Evolutionary conservation across 179 eudicot species (phyloP).

Genomic region (Camellia oleifera): DNA sequence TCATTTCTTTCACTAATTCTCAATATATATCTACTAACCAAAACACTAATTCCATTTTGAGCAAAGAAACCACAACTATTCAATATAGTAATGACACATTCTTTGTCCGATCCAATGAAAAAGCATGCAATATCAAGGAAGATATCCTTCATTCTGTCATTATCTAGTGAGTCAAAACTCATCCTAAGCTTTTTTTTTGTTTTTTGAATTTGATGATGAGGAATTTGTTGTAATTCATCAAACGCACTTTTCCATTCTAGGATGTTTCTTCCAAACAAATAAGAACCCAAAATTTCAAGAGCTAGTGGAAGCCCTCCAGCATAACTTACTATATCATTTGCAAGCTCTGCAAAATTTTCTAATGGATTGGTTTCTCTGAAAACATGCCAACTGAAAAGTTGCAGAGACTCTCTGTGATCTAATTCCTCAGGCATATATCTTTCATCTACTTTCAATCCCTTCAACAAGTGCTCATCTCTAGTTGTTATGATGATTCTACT

Average conservation of each 20-base stretch:
- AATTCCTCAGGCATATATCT: too few relatives aligned
- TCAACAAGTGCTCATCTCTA: too few relatives aligned
- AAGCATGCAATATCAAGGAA: slow-evolving; percentile 18
- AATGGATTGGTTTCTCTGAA: too few relatives aligned
- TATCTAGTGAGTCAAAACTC: slow-evolving; percentile 12
- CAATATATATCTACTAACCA: too few relatives aligned
- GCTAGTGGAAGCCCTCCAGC: slow-evolving; percentile 16
- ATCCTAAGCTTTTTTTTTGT: not conserved
- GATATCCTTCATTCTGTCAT: not conserved
- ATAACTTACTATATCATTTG: not conserved
- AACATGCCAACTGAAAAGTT: too few relatives aligned
- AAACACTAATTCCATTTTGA: too few relatives aligned
- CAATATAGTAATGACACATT: not conserved
- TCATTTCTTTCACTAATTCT: too few relatives aligned
- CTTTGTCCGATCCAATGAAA: not conserved
- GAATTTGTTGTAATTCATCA: not conserved
- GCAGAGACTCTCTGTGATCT: too few relatives aligned
- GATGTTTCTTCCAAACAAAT: not conserved
- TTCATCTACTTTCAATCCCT: too few relatives aligned
- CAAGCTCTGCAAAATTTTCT: not conserved
- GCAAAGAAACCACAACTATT: too few relatives aligned
- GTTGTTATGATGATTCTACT: too few relatives aligned
- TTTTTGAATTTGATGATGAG: not conserved
- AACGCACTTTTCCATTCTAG: slow-evolving; percentile 8
- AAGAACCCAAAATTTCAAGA: slow-evolving; percentile 13